A percentile compares a stretch with the other conserved stretches of the same genome.
Evolutionary conservation across 2,329 filamentous ascomycete species (phyloP).

Genomic region (Pseudogymnoascus sp.): DNA sequence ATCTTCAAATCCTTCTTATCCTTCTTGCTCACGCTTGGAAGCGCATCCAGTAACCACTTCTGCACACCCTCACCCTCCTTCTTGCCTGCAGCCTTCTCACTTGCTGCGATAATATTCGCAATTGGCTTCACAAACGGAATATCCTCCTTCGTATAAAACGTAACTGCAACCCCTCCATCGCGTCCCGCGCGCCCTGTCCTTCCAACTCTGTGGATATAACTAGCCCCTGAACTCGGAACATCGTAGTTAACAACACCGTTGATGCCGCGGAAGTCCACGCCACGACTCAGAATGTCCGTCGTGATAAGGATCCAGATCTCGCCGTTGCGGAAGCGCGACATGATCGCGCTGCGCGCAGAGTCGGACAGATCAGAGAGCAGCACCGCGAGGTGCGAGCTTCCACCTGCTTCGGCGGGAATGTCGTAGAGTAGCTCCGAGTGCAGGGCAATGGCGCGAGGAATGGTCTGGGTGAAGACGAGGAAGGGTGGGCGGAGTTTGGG

Average conservation of each 20-base stretch:
- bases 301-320: constrained; percentile 97
- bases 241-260: constrained; percentile 98
- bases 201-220: constrained; percentile 89
- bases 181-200: constrained; percentile 84
- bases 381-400: constrained; percentile 76
- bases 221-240: constrained; percentile 81
- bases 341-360: constrained; percentile 67
- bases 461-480: constrained; percentile 93
- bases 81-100: constrained; percentile 63
- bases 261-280: constrained; percentile 89
- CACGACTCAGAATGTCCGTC: constrained; percentile 85
- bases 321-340: constrained; percentile 82
- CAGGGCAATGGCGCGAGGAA: constrained; percentile 79
- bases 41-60: constrained; percentile 80
- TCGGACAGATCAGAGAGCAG: constrained; percentile 83
- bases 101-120: constrained; percentile 82
- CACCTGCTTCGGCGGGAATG: constrained; percentile 81
- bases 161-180: constrained; percentile 82
- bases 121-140: constrained; percentile 84
- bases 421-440: constrained; percentile 90
- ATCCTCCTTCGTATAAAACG: constrained; percentile 93
- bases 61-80: constrained; percentile 54
- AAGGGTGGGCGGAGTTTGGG: constrained; percentile 70
- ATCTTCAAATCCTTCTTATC: constrained; percentile 77
- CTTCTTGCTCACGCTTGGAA: constrained; percentile 78